Evolutionary conservation across 148 eudicot genomes (phyloP).

Genomic region (Vaccinium corymbosum): DNA sequence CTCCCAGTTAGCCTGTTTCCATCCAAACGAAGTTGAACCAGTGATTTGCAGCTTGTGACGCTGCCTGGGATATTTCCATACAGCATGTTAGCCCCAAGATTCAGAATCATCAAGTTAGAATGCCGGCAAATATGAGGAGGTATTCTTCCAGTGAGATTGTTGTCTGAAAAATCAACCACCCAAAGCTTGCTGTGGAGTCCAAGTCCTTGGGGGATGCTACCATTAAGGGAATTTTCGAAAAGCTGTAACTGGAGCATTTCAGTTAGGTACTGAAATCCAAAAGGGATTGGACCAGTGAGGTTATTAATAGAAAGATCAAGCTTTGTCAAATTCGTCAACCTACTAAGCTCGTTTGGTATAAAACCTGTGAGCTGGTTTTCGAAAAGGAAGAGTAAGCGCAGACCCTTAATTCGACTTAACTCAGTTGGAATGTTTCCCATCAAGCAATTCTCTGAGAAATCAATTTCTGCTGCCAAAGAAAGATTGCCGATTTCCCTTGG

Average conservation of each 20-base stretch:
- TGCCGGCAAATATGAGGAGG: slow-evolving; percentile 64
- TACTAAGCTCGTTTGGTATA: slow-evolving; percentile 65
- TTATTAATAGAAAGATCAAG: slow-evolving; percentile 81
- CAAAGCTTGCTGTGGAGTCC: slow-evolving; percentile 68
- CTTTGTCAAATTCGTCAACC: slow-evolving; percentile 60
- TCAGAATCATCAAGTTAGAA: slow-evolving; percentile 64
- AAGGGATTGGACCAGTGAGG: slow-evolving; percentile 78
- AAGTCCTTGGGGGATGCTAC: slow-evolving; percentile 67
- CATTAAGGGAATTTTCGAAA: slow-evolving; percentile 60
- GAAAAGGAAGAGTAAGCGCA: slow-evolving; percentile 66
- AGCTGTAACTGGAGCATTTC: slow-evolving; percentile 69
- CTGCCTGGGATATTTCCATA: slow-evolving; percentile 73
- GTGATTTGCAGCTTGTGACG: slow-evolving; percentile 53
- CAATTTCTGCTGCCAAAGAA: slow-evolving; percentile 62
- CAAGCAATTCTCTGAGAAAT: slow-evolving; percentile 79
- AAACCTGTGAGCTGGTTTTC: slow-evolving; percentile 68
- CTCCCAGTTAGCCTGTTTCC: slow-evolving; percentile 61
- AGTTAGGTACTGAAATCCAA: slow-evolving; percentile 67
- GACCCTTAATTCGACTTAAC: slow-evolving; percentile 52
- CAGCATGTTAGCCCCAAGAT: slow-evolving; percentile 53
- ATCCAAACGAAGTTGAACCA: slow-evolving; percentile 70
- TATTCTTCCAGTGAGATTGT: slow-evolving; percentile 64
- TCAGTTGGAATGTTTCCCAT: slow-evolving; percentile 75
- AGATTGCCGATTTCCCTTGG: slow-evolving; percentile 83
- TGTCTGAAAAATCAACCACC: slow-evolving; percentile 87